These are phyloP conservation scores for Petrea volubilis DNA, from an alignment of 257 asterid genomes.

Conservation along the genomic window DNA sequence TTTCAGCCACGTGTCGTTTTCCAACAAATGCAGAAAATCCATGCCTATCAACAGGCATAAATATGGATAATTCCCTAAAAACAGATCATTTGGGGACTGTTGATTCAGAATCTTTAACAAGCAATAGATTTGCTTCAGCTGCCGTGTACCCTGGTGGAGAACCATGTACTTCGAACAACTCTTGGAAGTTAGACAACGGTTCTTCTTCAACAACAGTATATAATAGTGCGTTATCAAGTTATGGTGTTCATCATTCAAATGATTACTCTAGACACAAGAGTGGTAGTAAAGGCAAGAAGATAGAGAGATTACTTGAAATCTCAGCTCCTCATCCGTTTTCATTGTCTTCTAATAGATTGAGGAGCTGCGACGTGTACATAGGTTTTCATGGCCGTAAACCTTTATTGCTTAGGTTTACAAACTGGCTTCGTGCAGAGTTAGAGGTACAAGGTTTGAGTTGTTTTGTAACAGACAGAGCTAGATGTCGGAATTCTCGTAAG, in stretches of 20 bases:
- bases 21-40: conserved; percentile 21
- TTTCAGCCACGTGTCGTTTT: conserved; percentile 18
- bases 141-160: conserved; percentile 36
- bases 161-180: conserved; percentile 39
- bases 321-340: conserved; percentile 57
- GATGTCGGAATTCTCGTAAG: conserved; percentile 66
- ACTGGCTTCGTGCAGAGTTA: conserved; percentile 88
- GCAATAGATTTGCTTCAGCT: conserved; percentile 33
- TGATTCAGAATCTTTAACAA: conserved; percentile 39
- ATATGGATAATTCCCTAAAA: conserved; percentile 36
- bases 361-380: conserved; percentile 81
- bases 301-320: conserved; percentile 44
- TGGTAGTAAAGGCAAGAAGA: conserved; percentile 49
- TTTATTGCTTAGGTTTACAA: conserved; percentile 56
- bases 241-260: conserved; percentile 36
- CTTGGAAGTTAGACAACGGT: conserved; percentile 40
- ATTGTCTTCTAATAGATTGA: conserved; percentile 56
- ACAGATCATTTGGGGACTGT: conserved; percentile 26
- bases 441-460: conserved; percentile 88
- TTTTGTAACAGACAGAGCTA: conserved; percentile 71
- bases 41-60: conserved; percentile 20
- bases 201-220: conserved; percentile 49
- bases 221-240: conserved; percentile 40
- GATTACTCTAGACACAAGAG: conserved; percentile 38
- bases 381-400: conserved; percentile 84